Conservation (phyloP, 768 basidiomycete genomes). For the Macrolepiota albuminosa region DNA sequence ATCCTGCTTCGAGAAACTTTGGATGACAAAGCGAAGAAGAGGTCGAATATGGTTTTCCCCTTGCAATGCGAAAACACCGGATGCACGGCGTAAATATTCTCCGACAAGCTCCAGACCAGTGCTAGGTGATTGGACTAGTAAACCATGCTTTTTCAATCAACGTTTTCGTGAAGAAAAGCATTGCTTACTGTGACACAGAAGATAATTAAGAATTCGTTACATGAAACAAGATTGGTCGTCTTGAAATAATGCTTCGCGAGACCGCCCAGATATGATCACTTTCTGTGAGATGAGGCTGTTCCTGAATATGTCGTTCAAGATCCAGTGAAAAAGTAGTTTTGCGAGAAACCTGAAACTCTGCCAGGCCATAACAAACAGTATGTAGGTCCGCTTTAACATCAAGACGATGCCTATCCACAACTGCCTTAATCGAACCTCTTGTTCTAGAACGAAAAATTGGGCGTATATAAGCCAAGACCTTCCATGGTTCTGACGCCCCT, state of each 20-base stretch:
- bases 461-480: slow-evolving; percentile 5
- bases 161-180: not conserved
- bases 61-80: not conserved
- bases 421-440: slow-evolving; percentile 3
- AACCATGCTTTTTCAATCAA: not conserved
- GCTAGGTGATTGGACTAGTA: slow-evolving; percentile 6
- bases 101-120: not conserved
- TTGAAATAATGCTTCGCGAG: slow-evolving; percentile 6
- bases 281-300: not conserved
- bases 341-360: not conserved
- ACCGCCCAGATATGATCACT: slow-evolving; percentile 3
- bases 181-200: slow-evolving; percentile 1
- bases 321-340: not conserved
- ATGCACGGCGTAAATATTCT: not conserved
- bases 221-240: slow-evolving; percentile 8
- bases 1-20: slow-evolving; percentile 1
- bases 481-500: slow-evolving; percentile 10
- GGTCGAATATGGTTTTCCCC: not conserved
- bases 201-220: slow-evolving; percentile 4
- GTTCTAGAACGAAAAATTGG: slow-evolving; percentile 2
- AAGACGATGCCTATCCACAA: slow-evolving; percentile 1
- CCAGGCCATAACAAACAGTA: slow-evolving; percentile 4
- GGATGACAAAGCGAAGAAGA: slow-evolving; percentile 10
- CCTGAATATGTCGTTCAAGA: not conserved
- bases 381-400: not conserved